Percentiles rank a stretch among this genome's conserved stretches.
Conservation (phyloP, 225 moss, liverwort and hornwort species). For the Pseudisothecium myosuroides region DNA sequence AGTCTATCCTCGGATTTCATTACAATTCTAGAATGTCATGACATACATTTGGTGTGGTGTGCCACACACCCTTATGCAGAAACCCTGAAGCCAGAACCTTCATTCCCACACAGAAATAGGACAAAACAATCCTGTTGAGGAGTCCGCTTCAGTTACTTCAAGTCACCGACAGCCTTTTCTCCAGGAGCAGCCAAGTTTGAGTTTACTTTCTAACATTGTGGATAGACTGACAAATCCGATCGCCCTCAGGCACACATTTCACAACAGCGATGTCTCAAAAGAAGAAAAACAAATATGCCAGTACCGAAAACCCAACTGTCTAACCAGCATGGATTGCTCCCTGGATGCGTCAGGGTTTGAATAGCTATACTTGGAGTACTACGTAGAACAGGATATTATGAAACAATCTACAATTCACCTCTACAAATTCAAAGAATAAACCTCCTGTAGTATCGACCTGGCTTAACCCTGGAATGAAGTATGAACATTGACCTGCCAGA, state of each 20-base stretch:
- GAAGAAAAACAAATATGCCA: neutral
- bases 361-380: neutral
- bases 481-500: neutral
- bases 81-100: neutral
- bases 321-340: neutral
- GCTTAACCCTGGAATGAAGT: neutral
- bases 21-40: neutral
- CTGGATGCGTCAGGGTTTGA: neutral
- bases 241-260: neutral
- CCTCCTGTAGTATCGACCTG: neutral
- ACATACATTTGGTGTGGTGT: neutral
- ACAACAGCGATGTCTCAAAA: neutral
- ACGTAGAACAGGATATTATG: neutral
- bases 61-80: neutral
- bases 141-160: neutral
- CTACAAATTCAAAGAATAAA: constrained; percentile 1
- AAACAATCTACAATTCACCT: neutral
- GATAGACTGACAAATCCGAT: neutral
- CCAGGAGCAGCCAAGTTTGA: neutral
- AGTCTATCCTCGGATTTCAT: neutral
- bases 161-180: neutral
- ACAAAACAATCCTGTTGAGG: neutral
- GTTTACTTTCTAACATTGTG: neutral
- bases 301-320: neutral
- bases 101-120: neutral